Base-by-base conservation (phyloP, 768 basidiomycete genomes). In the Leucogyrophana mollusca region DNA sequence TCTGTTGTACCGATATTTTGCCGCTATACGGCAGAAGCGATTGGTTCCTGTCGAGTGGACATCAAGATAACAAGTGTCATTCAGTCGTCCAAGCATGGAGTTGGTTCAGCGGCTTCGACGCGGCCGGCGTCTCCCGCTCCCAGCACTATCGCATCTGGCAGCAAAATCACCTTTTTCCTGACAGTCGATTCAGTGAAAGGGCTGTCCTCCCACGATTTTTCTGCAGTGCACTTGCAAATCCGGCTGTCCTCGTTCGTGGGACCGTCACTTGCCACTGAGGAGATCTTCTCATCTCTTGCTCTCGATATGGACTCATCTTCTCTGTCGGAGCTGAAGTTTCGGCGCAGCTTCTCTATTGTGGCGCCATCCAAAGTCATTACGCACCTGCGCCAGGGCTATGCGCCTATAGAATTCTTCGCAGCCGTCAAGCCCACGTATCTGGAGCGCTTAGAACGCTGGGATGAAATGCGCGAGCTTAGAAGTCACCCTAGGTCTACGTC, bases 21-120 rank as follows among this genome's bases (percentile, higher is more conserved):
- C 60, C 83, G 89, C 24, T 95, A 94, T 59, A 96, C 94, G 1
- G 79, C 91, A 38, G 95, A 97, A 61, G 94, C 94, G 2, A 93
- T 97, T 53, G 96, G 95, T 2, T 92, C 91, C 21, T 97, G 94
- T 69, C 82, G 92, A 18, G 75, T 96, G 44, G 83, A 87, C 53
- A 76, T 96, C 66, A 90, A 84, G 67, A 78, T 92, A 35, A 77
- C 87, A 53, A 90, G 83, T 51, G 79, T 89, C 32, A 70, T 82
- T 21, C 61, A 61, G 38, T 73, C 85, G 2, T 65, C 82, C 6
- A 82, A 79, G 66, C 75, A 84, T 60, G 64, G 72, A 30, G 76
- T 79, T 53, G 73, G 78, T 41, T 90, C 89, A 1, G 66, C 74
- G 35, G 69, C 80, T 11, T 82, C 86, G 13, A 90, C 87, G 2